Evolutionary conservation across 1,284 basidiomycete genomes (phyloP), one percentile per base, ranked within the genome.

Genomic region (Trametes polyzona): DNA sequence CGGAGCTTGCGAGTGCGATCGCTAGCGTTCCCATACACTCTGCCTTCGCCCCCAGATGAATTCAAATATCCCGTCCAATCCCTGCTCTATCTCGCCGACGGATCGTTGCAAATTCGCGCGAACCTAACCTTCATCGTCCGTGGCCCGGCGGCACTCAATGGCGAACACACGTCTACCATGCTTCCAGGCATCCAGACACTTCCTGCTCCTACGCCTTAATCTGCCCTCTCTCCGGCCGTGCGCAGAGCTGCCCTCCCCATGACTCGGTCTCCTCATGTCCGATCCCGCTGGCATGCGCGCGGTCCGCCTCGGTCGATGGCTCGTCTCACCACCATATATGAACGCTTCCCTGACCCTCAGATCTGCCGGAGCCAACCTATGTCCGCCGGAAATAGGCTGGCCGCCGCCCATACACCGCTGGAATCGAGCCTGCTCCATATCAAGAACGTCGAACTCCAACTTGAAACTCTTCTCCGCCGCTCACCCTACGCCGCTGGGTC

Each of bases 251-350:
- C 40, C 39, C 40, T 58, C 58, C 60, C 41, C 52, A 58, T 61
- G 59, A 61, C 59, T 52, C 53, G 36, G 29, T 21, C 21, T 35
- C 50, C 54, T 58, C 60, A 62, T 62, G 53, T 62, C 57, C 60
- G 60, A 57, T 51, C 56, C 51, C 43, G 21, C 41, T 30, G 42
- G 29, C 50, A 33, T 48, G 17, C 52, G 35, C 35, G 40, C 41
- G 41, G 46, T 33, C 52, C 39, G 37, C 46, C 32, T 42, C 44
- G 30, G 44, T 41, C 53, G 46, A 42, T 41, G 29, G 30, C 52
- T 40, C 36, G 52, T 47, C 36, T 54, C 11, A 16, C 21, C 17
- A 24, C 43, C 44, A 17, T 24, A 48, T 26, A 42, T 55, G 52
- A 43, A 48, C 39, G n/a, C 53, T 37, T 48, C 43, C 26, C 11